Percentiles rank a stretch among this genome's conserved stretches.
These are phyloP conservation scores for Coprinopsis cinerea DNA, from an alignment of 768 basidiomycete species.

Conservation along the genomic window DNA sequence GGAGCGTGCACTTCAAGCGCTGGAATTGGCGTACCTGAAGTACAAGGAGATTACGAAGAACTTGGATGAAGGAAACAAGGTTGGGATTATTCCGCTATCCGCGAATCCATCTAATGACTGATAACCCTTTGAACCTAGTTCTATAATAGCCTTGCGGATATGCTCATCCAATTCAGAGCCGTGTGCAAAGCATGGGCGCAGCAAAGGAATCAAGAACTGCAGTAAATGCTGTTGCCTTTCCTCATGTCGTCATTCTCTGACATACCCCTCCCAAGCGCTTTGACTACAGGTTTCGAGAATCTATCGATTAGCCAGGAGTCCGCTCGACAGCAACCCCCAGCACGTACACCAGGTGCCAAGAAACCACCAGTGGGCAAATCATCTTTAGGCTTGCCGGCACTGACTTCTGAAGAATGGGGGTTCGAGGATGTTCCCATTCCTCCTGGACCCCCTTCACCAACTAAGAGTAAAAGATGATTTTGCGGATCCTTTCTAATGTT, in stretches of 20 bases:
- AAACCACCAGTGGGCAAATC: conserved; percentile 17
- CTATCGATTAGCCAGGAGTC: background rate
- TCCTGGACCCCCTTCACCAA: conserved; percentile 24
- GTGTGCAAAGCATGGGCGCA: conserved; percentile 71
- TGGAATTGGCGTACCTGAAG: conserved; percentile 82
- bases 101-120: background rate
- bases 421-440: conserved; percentile 45
- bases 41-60: conserved; percentile 82
- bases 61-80: conserved; percentile 85
- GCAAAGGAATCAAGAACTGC: conserved; percentile 65
- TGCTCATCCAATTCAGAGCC: conserved; percentile 71
- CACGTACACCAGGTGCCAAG: conserved; percentile 4
- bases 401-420: conserved; percentile 48
- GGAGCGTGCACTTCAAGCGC: conserved; percentile 73
- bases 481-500: background rate
- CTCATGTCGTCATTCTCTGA: background rate
- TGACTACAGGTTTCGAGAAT: conserved; percentile 19
- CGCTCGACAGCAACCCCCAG: background rate
- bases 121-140: conserved; percentile 45
- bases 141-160: conserved; percentile 77
- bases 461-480: background rate
- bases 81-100: conserved; percentile 21
- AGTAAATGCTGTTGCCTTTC: conserved; percentile 38
- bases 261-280: conserved; percentile 27
- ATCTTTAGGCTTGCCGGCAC: conserved; percentile 36